Evolutionary conservation across 805 yeast genomes (phyloP), one percentile per base, ranked within the genome.

Genomic region (Candida taoyuanica): DNA sequence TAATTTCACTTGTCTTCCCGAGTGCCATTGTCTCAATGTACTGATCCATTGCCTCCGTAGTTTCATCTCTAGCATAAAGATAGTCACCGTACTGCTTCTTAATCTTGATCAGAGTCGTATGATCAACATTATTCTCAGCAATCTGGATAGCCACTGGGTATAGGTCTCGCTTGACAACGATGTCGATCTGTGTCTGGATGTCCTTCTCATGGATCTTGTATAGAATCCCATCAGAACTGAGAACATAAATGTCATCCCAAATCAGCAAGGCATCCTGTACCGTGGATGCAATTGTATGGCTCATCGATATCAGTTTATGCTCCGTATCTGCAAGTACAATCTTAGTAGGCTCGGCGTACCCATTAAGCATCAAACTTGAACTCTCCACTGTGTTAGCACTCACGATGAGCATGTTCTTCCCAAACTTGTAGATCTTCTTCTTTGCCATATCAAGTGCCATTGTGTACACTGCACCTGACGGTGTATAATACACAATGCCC

Each of bases 161-260:
- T 9, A 86, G 63, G 29, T 85, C 84, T 37, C 91, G 68, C 45
- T 79, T 82, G 17, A 80, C 66, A 6, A 87, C 70, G 7, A 79
- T 72, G 16, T 79, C 79, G 9, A 93, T 64, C 52, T 85, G 85
- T 36, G 80, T 78, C n/a, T 72, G 65, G 8, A 83, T 53, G 0
- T 79, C 63, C 48, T 80, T 81, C 52, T 86, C 94, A 30, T 73
- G 76, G 13, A 87, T 59, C 41, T 71, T 72, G 53, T 82, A 79
- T 7, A 91, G 61, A 2, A 83, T 61, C 0, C 96, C 96, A 56
- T 88, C 95, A 1, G 81, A 65, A 3, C 87, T 76, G 12, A 89
- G 59, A 7, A 86, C 61, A 48, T 70, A 80, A 12, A 82, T 52
- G 36, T 76, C 77, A 23, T 65, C 69, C 76, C 82, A 74, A 44